Percentiles rank a stretch among this genome's conserved stretches.
These are phyloP conservation scores for Tricholoma terreum DNA, from an alignment of 768 basidiomycete species.

Conservation along the genomic window DNA sequence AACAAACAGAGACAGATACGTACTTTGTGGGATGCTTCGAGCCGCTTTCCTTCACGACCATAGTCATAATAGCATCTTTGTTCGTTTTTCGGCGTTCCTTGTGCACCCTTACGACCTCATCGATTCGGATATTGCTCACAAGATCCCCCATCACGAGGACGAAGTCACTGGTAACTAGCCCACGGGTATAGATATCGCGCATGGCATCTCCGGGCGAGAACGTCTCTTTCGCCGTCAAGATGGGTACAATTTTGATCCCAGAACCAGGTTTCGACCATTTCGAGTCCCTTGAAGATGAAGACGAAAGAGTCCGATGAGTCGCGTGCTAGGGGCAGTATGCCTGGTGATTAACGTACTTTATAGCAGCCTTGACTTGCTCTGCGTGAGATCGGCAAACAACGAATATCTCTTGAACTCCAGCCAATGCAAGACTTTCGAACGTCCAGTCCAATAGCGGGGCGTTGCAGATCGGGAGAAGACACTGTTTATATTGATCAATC, in stretches of 20 bases:
- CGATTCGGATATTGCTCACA: conserved; percentile 89
- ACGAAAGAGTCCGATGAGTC: conserved; percentile 12
- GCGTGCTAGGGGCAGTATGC: conserved; percentile 7
- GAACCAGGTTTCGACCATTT: conserved; percentile 82
- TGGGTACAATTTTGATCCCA: conserved; percentile 79
- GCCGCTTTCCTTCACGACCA: conserved; percentile 84
- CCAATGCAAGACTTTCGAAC: conserved; percentile 90
- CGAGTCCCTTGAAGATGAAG: conserved; percentile 51
- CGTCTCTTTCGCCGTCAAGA: conserved; percentile 82
- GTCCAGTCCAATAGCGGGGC: conserved; percentile 95
- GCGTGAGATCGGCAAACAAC: conserved; percentile 92
- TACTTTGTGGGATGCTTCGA: conserved; percentile 71
- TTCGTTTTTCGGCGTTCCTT: conserved; percentile 83
- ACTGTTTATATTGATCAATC: conserved; percentile 43
- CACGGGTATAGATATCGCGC: conserved; percentile 90
- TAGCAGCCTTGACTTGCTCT: conserved; percentile 78
- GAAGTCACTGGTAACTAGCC: conserved; percentile 87
- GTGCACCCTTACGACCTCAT: conserved; percentile 85
- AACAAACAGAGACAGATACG: conserved; percentile 17
- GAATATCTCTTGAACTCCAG: conserved; percentile 94
- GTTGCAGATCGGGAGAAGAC: conserved; percentile 92
- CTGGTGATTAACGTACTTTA: conserved; percentile 56
- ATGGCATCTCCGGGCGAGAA: conserved; percentile 89
- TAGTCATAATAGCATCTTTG: conserved; percentile 95
- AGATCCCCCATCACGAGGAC: conserved; percentile 90